Evolutionary conservation across 1,139 yeast genomes (phyloP).

Genomic region (Debaryomyces coudertii): DNA sequence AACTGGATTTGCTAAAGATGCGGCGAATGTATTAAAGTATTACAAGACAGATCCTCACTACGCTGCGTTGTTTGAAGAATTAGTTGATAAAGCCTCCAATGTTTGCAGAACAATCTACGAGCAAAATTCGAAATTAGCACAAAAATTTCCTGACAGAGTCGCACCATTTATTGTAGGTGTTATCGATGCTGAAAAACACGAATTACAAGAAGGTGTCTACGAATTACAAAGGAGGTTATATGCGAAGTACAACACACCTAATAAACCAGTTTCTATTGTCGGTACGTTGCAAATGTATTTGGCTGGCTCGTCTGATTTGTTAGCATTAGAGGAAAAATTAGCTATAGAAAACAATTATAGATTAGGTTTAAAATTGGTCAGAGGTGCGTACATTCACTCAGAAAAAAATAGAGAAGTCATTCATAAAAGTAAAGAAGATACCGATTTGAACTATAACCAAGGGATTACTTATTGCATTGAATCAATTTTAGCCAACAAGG

Average conservation of each 20-base stretch:
- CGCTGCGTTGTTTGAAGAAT: slow-evolving; percentile 55
- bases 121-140: slow-evolving; percentile 50
- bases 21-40: slow-evolving; percentile 72
- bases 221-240: slow-evolving; percentile 85
- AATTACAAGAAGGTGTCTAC: slow-evolving; percentile 88
- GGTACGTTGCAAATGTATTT: slow-evolving; percentile 96
- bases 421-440: slow-evolving; percentile 71
- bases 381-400: slow-evolving; percentile 96
- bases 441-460: slow-evolving; percentile 76
- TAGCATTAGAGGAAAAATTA: slow-evolving; percentile 63
- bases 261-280: slow-evolving; percentile 66
- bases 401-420: slow-evolving; percentile 77
- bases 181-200: slow-evolving; percentile 90
- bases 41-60: slow-evolving; percentile 50
- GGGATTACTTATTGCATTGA: slow-evolving; percentile 70
- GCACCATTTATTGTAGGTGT: slow-evolving; percentile 86
- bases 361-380: slow-evolving; percentile 88
- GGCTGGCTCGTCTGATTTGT: slow-evolving; percentile 64
- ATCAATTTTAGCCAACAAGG: slow-evolving; percentile 51
- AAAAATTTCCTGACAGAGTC: slow-evolving; percentile 64
- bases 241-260: slow-evolving; percentile 66
- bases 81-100: slow-evolving; percentile 66
- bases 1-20: slow-evolving; percentile 80
- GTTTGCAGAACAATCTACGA: slow-evolving; percentile 60
- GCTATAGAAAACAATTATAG: slow-evolving; percentile 69